Base-by-base conservation (phyloP, 495 filamentous ascomycete species). In the Lentithecium fluviatile region DNA sequence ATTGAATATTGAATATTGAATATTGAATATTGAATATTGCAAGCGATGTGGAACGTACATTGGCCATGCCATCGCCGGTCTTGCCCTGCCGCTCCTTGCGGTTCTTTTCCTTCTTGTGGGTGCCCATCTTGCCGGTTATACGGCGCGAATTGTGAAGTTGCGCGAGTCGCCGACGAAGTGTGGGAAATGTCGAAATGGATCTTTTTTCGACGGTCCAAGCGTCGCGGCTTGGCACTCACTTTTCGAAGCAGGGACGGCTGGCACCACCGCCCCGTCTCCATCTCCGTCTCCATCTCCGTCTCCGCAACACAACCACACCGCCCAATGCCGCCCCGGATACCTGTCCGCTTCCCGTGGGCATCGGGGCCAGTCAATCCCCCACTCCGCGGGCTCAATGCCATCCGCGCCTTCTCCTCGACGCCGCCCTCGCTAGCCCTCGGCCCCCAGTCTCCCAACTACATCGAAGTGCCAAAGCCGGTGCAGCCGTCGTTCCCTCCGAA, bases 71-170 rank as follows among this genome's bases (percentile, higher is more conserved):
- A 82, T 90, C 86, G 58, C 80, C 81, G 48, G 78, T 77, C 79
- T 91, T 91, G 51, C 91, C 90, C 80, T 95, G 83, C 65, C 90
- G 79, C 80, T 80, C 80, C 75, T 87, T 86, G 73, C 94, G 86
- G 71, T 77, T 78, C 63, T 82, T 85, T 74, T 98, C 94, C 78
- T 97, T 97, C 83, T 97, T 98, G 66, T 85, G 87, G 48, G 88
- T 91, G 77, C 95, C 95, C 94, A 98, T 97, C 55, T 58, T 83
- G 65, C 69, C 52, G 43, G 29, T 48, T 15, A 61, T 54, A 12
- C 40, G 15, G 40, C 13, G 13, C 4, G 29, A 32, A 32, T 32
- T 32, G 29, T n/a, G 10, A 32, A 4, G 29, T 32, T 4, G 29
- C 29, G 29, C 29, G 29, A 10, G 29, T 32, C 29, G 29, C 29